Base-by-base conservation (phyloP, 1,284 basidiomycete species). In the Malassezia pachydermatis region DNA sequence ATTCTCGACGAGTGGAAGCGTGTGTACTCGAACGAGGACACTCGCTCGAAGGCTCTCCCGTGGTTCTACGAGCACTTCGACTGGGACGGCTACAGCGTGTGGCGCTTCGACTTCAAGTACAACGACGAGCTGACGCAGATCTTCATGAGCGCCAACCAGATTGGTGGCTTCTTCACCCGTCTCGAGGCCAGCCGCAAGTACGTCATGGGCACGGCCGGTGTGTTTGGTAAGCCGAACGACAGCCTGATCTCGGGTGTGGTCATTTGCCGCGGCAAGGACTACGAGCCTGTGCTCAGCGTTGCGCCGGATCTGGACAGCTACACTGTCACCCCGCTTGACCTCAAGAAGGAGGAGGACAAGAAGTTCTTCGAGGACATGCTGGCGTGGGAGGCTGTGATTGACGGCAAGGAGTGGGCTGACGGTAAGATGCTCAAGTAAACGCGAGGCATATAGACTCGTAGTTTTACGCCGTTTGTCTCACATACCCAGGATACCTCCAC, bases 1-100 rank as follows among this genome's bases (percentile, higher is more conserved):
- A 88, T 89, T 77, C 82, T 96, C 51, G 90, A 96, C 75, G 89
- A 95, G 76, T 94, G 87, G 86, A 96, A 96, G 77, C 83, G 88
- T 45, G 83, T 85, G 51, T 96, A 96, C 79, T 94, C 88, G 64
- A 96, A 96, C 83, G 83, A 84, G 75, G 90, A 95, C 49, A 95
- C 90, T 30, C 53, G 54, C 51, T 47, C 51, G 13, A 58, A 55
- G 57, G 60, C 65, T 41, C 46, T 71, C 57, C 55, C 72, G 47
- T 59, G 60, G 54, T 57, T 65, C 48, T 57, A 62, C 32, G 49
- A 57, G 67, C 88, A 88, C 79, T 89, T 81, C 74, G 90, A 95
- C 78, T 75, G 79, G 22, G 60, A 84, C 59, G 90, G 90, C 40
- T 96, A 83, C 82, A 92, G 88, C 57, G 74, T 84, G 73, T 92